Base-by-base conservation (phyloP, 148 eudicot genomes). In the Diospyros kaki region DNA sequence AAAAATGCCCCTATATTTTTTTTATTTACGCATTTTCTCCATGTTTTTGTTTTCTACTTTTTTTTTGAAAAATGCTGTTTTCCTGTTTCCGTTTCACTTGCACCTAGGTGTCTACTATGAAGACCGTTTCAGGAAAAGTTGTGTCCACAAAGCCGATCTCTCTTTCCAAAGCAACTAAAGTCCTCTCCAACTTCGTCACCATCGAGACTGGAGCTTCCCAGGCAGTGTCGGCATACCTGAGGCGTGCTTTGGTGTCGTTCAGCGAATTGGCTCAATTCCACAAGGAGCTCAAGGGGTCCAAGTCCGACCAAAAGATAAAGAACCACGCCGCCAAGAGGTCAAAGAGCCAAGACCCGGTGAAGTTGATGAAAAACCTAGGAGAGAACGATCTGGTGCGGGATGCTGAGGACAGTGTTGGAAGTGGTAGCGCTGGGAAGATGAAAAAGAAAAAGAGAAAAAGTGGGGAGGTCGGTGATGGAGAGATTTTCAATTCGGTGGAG, bases 191-290 rank as follows among this genome's bases (percentile, higher is more conserved):
- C n/a, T 91, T 87, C 66, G 82, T 84, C 58, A 58, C 75, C n/a
- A 58, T 78, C 2, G 86, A 87, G 65, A 84, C 89, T 73, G 89
- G 85, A 44, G 89, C 93, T 40, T 83, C 93, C 53, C 82, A 84
- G 39, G 79, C 91, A 0, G 82, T 84, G 59, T 74, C 84, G 76
- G 71, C 81, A 11, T 84, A 89, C 64, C 83, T 90, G 54, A 76
- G 68, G 39, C 93, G 93, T 41, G 76, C 96, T 61, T 74, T 90
- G 1, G 83, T 74, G 4, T 78, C 91, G 1, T 84, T 89, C 60
- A 48, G 80, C 54, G 87, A 83, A 43, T 74, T 86, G 15, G 87
- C 79, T 69, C 83, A 75, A 38, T 39, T 28, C 28, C 28, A 28
- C 28, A 0, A 28, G 28, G 28, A 28, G 28, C 28, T 28, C 28